A percentile compares a stretch with the other conserved stretches of the same genome.
Conservation (phyloP, 2,329 filamentous ascomycete species). For the Gliomastix tumulicola region DNA sequence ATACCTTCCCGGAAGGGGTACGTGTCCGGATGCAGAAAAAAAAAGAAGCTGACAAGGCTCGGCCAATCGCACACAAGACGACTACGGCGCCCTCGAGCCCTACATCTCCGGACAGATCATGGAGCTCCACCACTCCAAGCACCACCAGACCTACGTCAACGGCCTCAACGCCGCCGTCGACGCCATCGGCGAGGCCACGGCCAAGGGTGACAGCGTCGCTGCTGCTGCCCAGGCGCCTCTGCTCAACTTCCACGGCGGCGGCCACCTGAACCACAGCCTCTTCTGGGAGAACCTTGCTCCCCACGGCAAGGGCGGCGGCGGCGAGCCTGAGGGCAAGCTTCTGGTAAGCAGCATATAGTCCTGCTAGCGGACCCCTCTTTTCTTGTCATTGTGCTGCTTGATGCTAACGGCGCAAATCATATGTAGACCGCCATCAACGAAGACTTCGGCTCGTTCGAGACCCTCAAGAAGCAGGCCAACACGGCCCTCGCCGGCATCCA, state of each 20-base stretch:
- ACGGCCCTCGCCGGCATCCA: conserved; percentile 67
- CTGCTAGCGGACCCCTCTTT: neutral
- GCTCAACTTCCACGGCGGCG: conserved; percentile 77
- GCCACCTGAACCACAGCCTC: conserved; percentile 79
- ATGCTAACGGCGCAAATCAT: neutral
- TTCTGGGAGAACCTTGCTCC: conserved; percentile 82
- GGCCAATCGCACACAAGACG: conserved; percentile 51
- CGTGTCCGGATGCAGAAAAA: neutral
- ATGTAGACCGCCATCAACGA: conserved; percentile 50
- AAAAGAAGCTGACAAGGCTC: neutral
- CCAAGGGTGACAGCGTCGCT: conserved; percentile 50
- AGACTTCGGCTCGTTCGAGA: conserved; percentile 60
- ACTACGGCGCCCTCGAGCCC: conserved; percentile 91
- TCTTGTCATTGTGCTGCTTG: neutral
- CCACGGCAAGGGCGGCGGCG: conserved; percentile 52
- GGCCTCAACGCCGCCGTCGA: conserved; percentile 76
- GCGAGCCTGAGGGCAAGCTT: conserved; percentile 56
- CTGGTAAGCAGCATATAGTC: conserved; percentile 33
- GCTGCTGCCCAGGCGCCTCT: conserved; percentile 43
- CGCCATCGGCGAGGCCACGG: conserved; percentile 59
- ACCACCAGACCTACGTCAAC: conserved; percentile 91
- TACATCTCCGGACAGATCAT: conserved; percentile 84
- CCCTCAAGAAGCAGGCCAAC: conserved; percentile 61
- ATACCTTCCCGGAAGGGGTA: neutral
- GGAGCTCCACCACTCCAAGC: conserved; percentile 91